Conservation (phyloP, 2,329 filamentous ascomycete species). For the Aspergillus fischeri region DNA sequence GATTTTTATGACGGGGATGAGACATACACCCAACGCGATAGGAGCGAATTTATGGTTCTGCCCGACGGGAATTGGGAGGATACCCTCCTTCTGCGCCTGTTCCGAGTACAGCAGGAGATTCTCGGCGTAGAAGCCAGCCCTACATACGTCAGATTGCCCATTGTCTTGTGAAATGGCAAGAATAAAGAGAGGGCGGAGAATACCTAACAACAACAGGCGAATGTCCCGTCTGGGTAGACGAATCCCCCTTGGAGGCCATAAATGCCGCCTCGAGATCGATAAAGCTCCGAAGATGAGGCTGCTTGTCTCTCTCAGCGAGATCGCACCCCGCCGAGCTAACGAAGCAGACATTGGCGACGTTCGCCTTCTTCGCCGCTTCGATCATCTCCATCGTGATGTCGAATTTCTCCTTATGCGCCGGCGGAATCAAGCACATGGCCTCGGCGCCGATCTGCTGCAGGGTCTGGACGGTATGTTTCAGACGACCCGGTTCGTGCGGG, state of each 20-base stretch:
- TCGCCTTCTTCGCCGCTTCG: conserved; percentile 43
- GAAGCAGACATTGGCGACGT: conserved; percentile 45
- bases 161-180: background rate
- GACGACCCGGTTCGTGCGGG: conserved; percentile 39
- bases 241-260: conserved; percentile 45
- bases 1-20: no score
- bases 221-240: conserved; percentile 34
- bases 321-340: conserved; percentile 49
- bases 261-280: conserved; percentile 47
- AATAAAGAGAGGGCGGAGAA: no score
- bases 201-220: conserved; percentile 46
- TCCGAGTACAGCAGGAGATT: conserved; percentile 48
- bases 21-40: conserved; percentile 44
- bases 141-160: conserved; percentile 11
- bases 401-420: conserved; percentile 44
- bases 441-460: conserved; percentile 45
- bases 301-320: conserved; percentile 46
- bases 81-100: conserved; percentile 43
- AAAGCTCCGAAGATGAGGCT: conserved; percentile 50
- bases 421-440: conserved; percentile 49
- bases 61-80: conserved; percentile 47
- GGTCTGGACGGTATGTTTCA: conserved; percentile 35
- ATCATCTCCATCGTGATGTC: conserved; percentile 46
- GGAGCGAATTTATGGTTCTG: conserved; percentile 48
- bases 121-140: conserved; percentile 50